Evolutionary conservation across 306 rosid species (phyloP), one percentile per base, ranked within the genome.

Genomic region (Gleditsia sinensis): DNA sequence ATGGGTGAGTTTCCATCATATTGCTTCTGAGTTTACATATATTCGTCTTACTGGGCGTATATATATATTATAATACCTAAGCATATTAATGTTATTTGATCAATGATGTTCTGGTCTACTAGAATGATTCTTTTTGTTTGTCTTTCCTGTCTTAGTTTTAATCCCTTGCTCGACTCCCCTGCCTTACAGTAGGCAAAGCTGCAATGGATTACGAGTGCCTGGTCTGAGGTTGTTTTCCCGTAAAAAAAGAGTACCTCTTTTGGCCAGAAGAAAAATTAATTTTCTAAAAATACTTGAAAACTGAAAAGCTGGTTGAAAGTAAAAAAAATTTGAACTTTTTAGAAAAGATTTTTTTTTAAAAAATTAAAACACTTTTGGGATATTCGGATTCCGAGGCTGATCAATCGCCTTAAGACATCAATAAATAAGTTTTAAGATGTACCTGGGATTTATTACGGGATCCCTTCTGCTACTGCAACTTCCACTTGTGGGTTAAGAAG

Each of bases 1-100:
- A 9, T 67, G 1, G 92, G 90, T 88, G 77, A 69, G 77, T 59
- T 32, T 67, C 46, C 5, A 16, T 67, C 17, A 34, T 4, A 0
- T 60, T 27, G 49, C 7, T 17, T 51, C 16, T 6, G 21, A 6
- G 59, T 67, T 65, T 64, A 21, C 8, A 1, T 37, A 21, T 10
- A 1, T 20, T 36, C 2, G 3, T 37, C 28, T 9, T 14, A 11
- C 55, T 49, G 1, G 12, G 23, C 7, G n/a, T n/a, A 28, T 28
- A 28, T 28, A 28, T 4, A 28, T 28, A 28, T 1, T 28, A 4
- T 28, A 28, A 28, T 4, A 28, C 42, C 42, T 36, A 36, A 6
- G 42, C 16, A 53, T 21, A 20, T 8, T 24, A 20, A 51, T 25
- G 16, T 51, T 21, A 30, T 51, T 51, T 10, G 1, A 23, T 51